These are phyloP conservation scores for Lactarius psammicola DNA, from an alignment of 768 basidiomycete species.

Conservation along the genomic window DNA sequence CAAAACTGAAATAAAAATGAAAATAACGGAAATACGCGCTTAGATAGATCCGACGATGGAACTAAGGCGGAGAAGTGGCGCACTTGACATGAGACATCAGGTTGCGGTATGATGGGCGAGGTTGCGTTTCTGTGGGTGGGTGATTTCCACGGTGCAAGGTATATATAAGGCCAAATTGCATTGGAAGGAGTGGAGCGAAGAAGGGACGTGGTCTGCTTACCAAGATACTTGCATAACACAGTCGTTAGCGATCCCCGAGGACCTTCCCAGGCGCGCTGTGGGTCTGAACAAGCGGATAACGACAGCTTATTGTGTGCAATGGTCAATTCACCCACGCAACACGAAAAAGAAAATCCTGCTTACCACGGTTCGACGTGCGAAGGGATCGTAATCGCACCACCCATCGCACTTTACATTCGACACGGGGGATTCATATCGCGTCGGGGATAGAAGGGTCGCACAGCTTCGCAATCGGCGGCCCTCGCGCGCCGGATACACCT, in stretches of 20 bases:
- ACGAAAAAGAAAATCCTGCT: not conserved
- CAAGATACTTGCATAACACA: conserved; percentile 6
- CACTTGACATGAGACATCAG: conserved; percentile 6
- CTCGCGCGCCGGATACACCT: not conserved
- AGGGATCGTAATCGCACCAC: conserved; percentile 15
- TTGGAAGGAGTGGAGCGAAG: not conserved
- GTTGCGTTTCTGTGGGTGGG: not conserved
- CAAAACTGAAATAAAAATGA: conserved; percentile 12
- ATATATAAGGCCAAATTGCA: not conserved
- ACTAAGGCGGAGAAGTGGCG: not conserved
- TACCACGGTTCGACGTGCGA: conserved; percentile 3
- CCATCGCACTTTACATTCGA: conserved; percentile 24
- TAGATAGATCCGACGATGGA: not conserved
- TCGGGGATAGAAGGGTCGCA: not conserved
- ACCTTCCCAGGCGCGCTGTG: conserved; percentile 27
- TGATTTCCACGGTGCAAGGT: no score
- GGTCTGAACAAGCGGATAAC: conserved; percentile 27
- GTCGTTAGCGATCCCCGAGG: conserved; percentile 27
- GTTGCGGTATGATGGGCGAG: not conserved
- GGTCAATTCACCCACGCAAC: not conserved
- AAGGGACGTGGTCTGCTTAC: not conserved
- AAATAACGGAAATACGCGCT: not conserved
- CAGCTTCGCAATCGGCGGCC: not conserved
- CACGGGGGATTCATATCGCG: conserved; percentile 23
- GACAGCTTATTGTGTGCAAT: conserved; percentile 7